These are phyloP conservation scores for Verruconis gallopava DNA, from an alignment of 2,329 filamentous ascomycete species.

Conservation along the genomic window DNA sequence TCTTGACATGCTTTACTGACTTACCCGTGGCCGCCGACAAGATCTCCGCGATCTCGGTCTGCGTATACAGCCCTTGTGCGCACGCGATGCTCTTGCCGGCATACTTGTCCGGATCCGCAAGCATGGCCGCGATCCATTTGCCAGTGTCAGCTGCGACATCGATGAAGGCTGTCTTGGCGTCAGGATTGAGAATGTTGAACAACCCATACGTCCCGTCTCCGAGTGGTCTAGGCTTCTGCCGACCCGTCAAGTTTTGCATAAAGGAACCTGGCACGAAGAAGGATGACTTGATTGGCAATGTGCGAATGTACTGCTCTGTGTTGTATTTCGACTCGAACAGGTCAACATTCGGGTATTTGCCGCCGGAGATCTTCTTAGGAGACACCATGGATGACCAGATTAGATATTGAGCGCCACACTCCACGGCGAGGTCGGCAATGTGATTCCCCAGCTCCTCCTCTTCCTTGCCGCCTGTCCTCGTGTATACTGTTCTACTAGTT, in stretches of 20 bases:
- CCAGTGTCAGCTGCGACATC: constrained; percentile 34
- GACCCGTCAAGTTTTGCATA: constrained; percentile 36
- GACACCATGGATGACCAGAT: constrained; percentile 24
- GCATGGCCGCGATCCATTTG: constrained; percentile 28
- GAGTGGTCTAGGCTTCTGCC: constrained; percentile 9
- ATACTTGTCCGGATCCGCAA: constrained; percentile 31
- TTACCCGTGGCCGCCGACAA: constrained; percentile 31
- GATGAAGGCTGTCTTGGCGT: constrained; percentile 29
- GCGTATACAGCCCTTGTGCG: constrained; percentile 28
- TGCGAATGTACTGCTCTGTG: constrained; percentile 41
- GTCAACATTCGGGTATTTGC: constrained; percentile 21
- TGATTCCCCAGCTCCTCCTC: constrained; percentile 21
- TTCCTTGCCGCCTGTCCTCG: constrained; percentile 12
- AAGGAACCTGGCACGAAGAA: constrained; percentile 44
- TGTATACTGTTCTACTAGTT: constrained; percentile 15
- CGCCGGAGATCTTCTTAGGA: constrained; percentile 13
- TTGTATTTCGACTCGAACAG: constrained; percentile 47
- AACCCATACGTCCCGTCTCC: constrained; percentile 20
- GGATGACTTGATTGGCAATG: constrained; percentile 34
- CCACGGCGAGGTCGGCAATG: constrained; percentile 20
- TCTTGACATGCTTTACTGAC: constrained; percentile 16
- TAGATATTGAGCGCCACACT: constrained; percentile 23
- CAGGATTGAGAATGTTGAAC: constrained; percentile 9
- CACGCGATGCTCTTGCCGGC: constrained; percentile 33
- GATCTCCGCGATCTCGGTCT: constrained; percentile 27